A percentile compares a stretch with the other conserved stretches of the same genome.
Evolutionary conservation across 148 eudicot genomes (phyloP).

Genomic region (Rhododendron griersonianum): DNA sequence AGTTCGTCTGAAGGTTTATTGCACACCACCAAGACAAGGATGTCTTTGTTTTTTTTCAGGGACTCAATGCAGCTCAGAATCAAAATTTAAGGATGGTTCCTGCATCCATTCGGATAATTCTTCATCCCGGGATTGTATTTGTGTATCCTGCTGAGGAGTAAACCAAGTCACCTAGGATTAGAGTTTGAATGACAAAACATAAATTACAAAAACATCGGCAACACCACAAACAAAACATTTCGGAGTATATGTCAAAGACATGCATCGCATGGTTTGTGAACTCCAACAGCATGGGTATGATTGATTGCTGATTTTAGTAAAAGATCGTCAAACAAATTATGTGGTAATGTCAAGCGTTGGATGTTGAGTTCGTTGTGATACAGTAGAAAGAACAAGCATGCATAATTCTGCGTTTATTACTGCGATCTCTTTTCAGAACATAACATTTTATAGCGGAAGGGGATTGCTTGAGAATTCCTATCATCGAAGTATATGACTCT

Average conservation of each 20-base stretch:
- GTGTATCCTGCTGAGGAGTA: conserved; percentile 37
- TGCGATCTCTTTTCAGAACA: too few species aligned
- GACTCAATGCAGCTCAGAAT: conserved; percentile 29
- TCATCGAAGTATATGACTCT: too few species aligned
- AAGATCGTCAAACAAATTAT: too few species aligned
- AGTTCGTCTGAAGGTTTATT: not conserved
- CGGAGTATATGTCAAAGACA: not conserved
- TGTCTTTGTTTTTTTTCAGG: not conserved
- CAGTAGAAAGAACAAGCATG: too few species aligned
- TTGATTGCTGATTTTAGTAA: too few species aligned
- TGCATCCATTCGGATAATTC: conserved; percentile 46
- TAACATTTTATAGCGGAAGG: too few species aligned
- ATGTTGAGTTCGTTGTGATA: too few species aligned
- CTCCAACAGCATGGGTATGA: too few species aligned
- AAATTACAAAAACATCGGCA: not conserved
- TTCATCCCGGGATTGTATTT: conserved; percentile 33
- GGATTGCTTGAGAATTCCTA: too few species aligned
- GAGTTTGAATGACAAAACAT: not conserved
- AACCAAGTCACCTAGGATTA: not conserved
- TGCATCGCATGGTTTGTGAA: too few species aligned
- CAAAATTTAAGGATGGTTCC: conserved; percentile 40
- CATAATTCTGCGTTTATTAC: too few species aligned
- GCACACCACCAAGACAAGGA: not conserved
- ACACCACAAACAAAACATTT: not conserved
- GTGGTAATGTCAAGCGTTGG: too few species aligned